Base-by-base conservation (phyloP, 2,329 filamentous ascomycete species). In the Botrytis sinoallii region DNA sequence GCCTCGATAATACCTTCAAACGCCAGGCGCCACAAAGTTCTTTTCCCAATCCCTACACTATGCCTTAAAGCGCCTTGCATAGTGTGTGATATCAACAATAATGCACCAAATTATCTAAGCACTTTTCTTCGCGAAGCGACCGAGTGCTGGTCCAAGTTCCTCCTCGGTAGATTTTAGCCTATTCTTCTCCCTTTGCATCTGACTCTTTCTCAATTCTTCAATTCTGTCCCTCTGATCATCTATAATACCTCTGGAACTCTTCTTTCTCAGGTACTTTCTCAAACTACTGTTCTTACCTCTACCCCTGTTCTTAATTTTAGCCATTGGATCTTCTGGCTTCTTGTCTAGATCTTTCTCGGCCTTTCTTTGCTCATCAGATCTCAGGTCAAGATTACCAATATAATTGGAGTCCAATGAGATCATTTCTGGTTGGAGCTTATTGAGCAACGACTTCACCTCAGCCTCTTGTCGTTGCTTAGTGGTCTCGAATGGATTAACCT, bases 401-500 rank as follows among this genome's bases (percentile, higher is more conserved):
- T 94, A 97, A 83, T 96, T 92, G 78, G 96, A 95, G 81, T 99
- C 92, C 35, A 99, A 86, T 1, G 94, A 93, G 76, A 99, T 99
- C 94, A 98, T 99, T 81, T 97, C 95, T 5, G 96, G 95, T 80
- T 95, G 90, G 66, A 99, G 87, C 85, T 99, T 99, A 86, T 97
- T 97, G 79, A 99, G 89, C 76, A 99, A 87, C 20, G 89, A 87
- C 85, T 93, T 94, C 82, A 99, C 94, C 83, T 99, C 96, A 69
- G 88, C 88, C 83, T 99, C 96, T 83, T 97, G 95, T 79, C 96
- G 90, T 84, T 98, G 95, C 84, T 96, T 97, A 80, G 86, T 88
- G 71, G 92, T 97, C 84, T 98, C 96, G 87, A 95, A 98, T 48
- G 96, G 96, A 85, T 99, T 99, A 78, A 91, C 87, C 83, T 99